A percentile compares a stretch with the other conserved stretches of the same genome.
Evolutionary conservation across 768 basidiomycete species (phyloP).

Genomic region (Lactarius hengduanensis): DNA sequence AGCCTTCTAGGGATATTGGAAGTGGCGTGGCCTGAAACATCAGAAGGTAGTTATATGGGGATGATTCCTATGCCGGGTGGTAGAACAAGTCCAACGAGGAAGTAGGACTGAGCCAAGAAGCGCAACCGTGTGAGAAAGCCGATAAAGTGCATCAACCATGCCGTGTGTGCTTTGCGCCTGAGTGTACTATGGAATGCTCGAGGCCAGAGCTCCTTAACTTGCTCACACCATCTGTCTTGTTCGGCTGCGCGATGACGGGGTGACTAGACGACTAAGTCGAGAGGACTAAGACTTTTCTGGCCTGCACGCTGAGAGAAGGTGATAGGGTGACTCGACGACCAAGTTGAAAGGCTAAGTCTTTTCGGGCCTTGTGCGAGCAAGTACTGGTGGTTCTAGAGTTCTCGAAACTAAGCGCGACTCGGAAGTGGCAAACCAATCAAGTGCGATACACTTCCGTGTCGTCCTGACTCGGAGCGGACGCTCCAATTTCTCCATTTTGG

Average conservation of each 20-base stretch:
- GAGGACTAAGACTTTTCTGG: background rate
- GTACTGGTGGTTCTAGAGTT: background rate
- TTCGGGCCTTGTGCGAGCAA: background rate
- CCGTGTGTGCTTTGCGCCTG: background rate
- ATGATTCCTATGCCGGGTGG: background rate
- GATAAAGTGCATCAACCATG: background rate
- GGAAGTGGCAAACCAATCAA: background rate
- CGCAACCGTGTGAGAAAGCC: background rate
- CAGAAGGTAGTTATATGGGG: background rate
- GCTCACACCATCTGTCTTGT: background rate
- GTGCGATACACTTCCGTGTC: background rate
- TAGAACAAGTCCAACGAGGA: background rate
- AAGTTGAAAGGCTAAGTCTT: background rate
- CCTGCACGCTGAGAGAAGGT: background rate
- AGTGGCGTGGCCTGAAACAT: background rate
- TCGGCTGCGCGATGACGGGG: background rate
- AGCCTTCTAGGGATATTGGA: conserved; percentile 3
- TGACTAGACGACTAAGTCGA: background rate
- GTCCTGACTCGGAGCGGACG: background rate
- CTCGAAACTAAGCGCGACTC: background rate
- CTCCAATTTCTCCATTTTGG: background rate
- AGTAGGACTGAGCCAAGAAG: background rate
- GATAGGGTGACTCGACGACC: background rate
- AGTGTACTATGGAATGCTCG: background rate
- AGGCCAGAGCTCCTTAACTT: background rate